Base-by-base conservation (phyloP, 495 filamentous ascomycete genomes). In the Sabuloglossum arenarium region DNA sequence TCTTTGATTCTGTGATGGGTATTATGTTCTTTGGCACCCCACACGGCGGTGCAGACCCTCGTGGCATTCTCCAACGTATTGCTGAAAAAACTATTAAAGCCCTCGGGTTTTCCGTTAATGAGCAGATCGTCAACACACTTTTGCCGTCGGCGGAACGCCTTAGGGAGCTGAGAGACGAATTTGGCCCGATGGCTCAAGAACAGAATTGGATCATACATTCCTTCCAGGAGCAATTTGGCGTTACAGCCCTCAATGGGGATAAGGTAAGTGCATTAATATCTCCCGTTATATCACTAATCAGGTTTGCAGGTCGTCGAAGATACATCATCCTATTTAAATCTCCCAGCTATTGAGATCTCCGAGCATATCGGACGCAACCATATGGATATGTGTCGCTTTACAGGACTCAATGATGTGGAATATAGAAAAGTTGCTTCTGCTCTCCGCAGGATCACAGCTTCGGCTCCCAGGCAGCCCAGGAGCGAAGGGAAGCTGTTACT, bases 21-120 rank as follows among this genome's bases (percentile, higher is more conserved):
- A 59, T 72, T 11, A 52, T 72, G 6, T 72, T 71, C 46, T 65
- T 70, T 16, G 70, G 68, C 34, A 71, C 70, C 4, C 69, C 69
- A n/a, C 69, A 73, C 47, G 57, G 61, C 42, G 68, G 69, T 14
- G 59, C 59, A 3, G 59, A 62, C 23, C 65, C 65, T 12, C 63
- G 65, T 56, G 34, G 61, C 46, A 5, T 53, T 32, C 16, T 53
- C 50, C 57, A 59, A 37, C 53, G 59, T 60, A 52, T 59, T 56
- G 59, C 55, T 28, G 59, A 59, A 49, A 61, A 12, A 3, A 12
- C 61, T 10, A 39, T 60, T 23, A 63, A 64, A 32, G 59, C 39
- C n/a, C 12, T 50, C 10, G 66, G 68, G 6, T 56, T 68, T 23
- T 0, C 32, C 0, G 61, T 61, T 14, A 63, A 64, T 47, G 39